These are phyloP conservation scores for Sideroxylon spinosum DNA, from an alignment of 179 eudicot species.

Conservation along the genomic window DNA sequence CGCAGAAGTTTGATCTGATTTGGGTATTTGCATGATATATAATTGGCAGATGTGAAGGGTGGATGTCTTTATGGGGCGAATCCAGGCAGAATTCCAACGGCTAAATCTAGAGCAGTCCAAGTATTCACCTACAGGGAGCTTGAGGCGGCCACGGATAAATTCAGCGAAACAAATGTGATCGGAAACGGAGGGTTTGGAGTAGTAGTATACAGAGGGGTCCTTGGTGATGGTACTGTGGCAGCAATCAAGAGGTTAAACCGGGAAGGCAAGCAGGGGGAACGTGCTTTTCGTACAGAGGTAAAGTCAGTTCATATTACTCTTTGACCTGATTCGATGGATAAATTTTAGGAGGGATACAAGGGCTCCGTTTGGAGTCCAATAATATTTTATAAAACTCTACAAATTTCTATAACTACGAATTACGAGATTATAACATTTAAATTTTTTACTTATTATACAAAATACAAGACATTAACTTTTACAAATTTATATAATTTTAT, in stretches of 20 bases:
- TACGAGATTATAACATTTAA: no score
- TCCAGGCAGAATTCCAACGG: conserved; percentile 28
- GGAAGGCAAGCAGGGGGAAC: conserved; percentile 78
- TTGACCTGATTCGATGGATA: no score
- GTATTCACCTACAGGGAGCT: conserved; percentile 84
- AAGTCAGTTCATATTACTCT: background rate
- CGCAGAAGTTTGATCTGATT: no score
- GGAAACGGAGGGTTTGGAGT: conserved; percentile 72
- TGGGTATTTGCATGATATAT: no score
- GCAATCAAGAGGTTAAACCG: conserved; percentile 69
- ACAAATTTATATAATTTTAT: no score
- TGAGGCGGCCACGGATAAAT: conserved; percentile 70
- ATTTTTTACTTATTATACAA: no score
- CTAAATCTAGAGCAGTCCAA: conserved; percentile 57
- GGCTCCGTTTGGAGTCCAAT: no score
- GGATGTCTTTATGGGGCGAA: conserved; percentile 53
- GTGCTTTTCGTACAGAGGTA: conserved; percentile 86
- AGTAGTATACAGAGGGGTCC: conserved; percentile 68
- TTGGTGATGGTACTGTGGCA: conserved; percentile 63
- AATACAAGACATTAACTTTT: no score
- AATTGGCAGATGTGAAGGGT: conserved; percentile 35
- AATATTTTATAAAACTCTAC: no score
- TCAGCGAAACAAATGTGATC: conserved; percentile 58
- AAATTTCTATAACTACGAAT: no score
- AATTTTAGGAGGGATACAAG: no score